Evolutionary conservation across 2,329 filamentous ascomycete species (phyloP).

Genomic region (Neocatenulostroma microsporum): DNA sequence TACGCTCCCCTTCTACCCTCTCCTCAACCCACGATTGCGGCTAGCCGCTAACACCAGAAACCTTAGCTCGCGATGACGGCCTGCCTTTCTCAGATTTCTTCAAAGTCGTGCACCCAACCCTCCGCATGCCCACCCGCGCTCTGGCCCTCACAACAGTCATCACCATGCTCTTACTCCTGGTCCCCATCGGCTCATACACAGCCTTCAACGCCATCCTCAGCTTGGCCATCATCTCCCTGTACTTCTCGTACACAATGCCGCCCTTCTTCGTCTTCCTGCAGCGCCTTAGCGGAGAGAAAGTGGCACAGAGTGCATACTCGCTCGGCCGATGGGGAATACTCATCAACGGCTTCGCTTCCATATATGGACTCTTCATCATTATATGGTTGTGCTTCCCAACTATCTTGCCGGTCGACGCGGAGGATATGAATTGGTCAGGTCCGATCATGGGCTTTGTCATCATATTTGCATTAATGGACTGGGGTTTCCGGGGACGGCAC

Average conservation of each 20-base stretch:
- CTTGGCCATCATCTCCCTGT: neutral
- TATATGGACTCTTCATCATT: neutral
- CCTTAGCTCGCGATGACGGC: neutral
- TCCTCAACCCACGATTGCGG: neutral
- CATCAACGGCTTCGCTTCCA: neutral
- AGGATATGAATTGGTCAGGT: neutral
- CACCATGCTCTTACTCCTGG: neutral
- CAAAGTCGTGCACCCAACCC: neutral
- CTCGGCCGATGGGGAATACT: neutral
- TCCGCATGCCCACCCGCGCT: neutral
- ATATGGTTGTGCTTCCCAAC: neutral
- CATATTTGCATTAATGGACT: neutral
- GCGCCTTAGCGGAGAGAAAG: neutral
- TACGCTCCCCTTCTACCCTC: neutral
- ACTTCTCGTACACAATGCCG: neutral
- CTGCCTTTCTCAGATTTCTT: slow-evolving; percentile 2
- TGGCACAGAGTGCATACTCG: neutral
- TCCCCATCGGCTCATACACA: neutral
- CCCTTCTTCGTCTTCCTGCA: slow-evolving; percentile 1
- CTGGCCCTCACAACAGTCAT: neutral
- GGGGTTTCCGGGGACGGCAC: neutral
- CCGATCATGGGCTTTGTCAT: slow-evolving; percentile 1
- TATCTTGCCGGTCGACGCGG: neutral
- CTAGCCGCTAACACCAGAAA: neutral
- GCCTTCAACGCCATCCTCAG: slow-evolving; percentile 1